A percentile compares a stretch with the other conserved stretches of the same genome.
These are phyloP conservation scores for Borovskyia barvae DNA, from an alignment of 208 protist genomes.

Conservation along the genomic window DNA sequence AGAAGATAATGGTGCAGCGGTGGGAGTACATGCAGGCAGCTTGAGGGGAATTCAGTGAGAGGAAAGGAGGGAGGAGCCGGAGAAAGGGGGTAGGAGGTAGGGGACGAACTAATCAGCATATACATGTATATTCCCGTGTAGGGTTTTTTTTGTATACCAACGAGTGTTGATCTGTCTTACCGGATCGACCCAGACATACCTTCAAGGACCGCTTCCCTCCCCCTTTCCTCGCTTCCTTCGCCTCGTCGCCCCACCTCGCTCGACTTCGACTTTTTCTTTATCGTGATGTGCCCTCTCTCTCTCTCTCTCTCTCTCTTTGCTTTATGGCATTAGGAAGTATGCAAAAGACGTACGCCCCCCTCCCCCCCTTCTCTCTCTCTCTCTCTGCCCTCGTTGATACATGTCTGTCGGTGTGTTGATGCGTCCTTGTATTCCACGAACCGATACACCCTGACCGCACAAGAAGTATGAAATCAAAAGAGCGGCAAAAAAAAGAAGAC, in stretches of 20 bases:
- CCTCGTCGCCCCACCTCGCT: too few species aligned
- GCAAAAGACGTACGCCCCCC: too few species aligned
- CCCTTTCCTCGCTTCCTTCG: neutral
- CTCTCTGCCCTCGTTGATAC: too few species aligned
- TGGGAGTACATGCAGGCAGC: conserved; percentile 88
- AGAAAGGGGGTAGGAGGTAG: neutral
- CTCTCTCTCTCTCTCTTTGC: too few species aligned
- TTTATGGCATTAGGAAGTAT: too few species aligned
- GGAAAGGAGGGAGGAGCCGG: neutral
- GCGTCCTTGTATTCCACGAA: too few species aligned
- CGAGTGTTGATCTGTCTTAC: neutral
- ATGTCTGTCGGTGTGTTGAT: too few species aligned
- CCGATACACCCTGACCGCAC: too few species aligned
- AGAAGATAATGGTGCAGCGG: conserved; percentile 94
- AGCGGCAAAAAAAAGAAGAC: neutral
- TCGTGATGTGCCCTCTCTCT: too few species aligned
- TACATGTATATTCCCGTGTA: too few species aligned
- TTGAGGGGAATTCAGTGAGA: conserved; percentile 3
- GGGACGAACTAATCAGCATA: neutral
- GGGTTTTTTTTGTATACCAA: neutral
- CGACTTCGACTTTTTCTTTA: too few species aligned
- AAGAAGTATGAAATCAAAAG: neutral
- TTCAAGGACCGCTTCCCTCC: neutral
- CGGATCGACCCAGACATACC: neutral
- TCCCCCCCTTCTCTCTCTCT: too few species aligned